Evolutionary conservation across 2,329 filamentous ascomycete genomes (phyloP), one percentile per base, ranked within the genome.

Genomic region (Sordariomycetes sp.): DNA sequence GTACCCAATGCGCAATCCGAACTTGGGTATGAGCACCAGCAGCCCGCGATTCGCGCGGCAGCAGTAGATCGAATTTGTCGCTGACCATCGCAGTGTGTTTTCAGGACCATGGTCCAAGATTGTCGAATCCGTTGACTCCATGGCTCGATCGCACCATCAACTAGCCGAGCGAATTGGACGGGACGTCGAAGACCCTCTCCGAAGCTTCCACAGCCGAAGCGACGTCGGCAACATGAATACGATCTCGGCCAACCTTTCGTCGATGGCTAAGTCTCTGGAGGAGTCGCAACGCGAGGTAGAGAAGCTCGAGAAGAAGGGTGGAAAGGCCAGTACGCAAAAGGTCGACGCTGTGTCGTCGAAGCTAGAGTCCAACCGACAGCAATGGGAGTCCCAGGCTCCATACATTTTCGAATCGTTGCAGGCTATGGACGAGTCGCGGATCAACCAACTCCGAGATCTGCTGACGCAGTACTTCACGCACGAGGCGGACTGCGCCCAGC

Each of bases 391-490:
- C 1, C 87, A 94, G 56, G 86, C 92, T 11, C 92, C 92, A 2
- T 96, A 86, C 58, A 82, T 95, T 40, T 95, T 94, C 51, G 92
- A 98, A 59, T 83, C 81, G 40, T 73, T 98, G 18, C 92, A 98
- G 55, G 82, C 85, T 6, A 66, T 93, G 21, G 92, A 98, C 52
- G 92, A 98, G 63, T 80, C 75, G 46, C 78, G 92, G 36, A 67
- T 93, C 45, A 94, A 95, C 56, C 82, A 93, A 50, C 68, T 98
- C 39, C 82, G 90, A 41, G 90, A 96, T 57, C 75, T 85, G 26
- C 71, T 98, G 39, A 96, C 92, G 1, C 88, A 95, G 50, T 83
- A 90, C 47, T 81, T 94, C 57, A 98, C 92, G 0, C 82, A 94
- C 53, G 90, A 96, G 55, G 75, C 86, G 19, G 92, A 98, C 52